Conservation (phyloP, 2,329 filamentous ascomycete genomes). For the Sarocladiaceae sp. region DNA sequence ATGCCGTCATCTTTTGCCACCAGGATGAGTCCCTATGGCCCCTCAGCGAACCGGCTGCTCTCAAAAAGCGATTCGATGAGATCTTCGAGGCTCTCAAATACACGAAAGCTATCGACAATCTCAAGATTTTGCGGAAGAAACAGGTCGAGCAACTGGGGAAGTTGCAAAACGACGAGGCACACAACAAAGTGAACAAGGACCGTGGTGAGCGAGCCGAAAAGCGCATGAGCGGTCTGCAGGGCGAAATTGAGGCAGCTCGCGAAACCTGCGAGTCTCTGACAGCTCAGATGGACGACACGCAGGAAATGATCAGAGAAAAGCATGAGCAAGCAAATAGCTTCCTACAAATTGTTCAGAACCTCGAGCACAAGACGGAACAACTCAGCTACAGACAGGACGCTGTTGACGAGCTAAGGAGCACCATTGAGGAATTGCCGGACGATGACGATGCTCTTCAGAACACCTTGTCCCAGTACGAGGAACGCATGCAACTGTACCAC, state of each 20-base stretch:
- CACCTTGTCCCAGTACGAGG: constrained; percentile 70
- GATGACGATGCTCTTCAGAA: constrained; percentile 69
- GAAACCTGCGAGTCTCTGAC: constrained; percentile 53
- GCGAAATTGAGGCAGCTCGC: constrained; percentile 57
- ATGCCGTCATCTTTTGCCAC: constrained; percentile 96
- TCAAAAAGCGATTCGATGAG: constrained; percentile 95
- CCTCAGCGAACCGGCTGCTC: constrained; percentile 73
- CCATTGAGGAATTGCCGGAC: constrained; percentile 71
- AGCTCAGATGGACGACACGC: constrained; percentile 54
- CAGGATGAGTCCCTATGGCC: constrained; percentile 98
- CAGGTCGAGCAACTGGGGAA: constrained; percentile 69
- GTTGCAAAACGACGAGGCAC: constrained; percentile 66
- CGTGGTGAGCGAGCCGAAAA: constrained; percentile 68
- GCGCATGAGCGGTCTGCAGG: constrained; percentile 55
- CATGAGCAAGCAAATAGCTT: constrained; percentile 69
- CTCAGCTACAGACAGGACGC: constrained; percentile 63
- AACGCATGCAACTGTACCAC: constrained; percentile 60
- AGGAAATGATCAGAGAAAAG: constrained; percentile 54
- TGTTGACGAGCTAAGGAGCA: constrained; percentile 61
- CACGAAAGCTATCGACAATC: constrained; percentile 93
- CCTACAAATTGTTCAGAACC: constrained; percentile 64
- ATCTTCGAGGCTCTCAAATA: constrained; percentile 98
- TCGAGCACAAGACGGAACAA: constrained; percentile 72
- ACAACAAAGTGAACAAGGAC: constrained; percentile 79
- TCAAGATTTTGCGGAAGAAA: constrained; percentile 79